Evolutionary conservation across 208 protist genomes (phyloP).

Genomic region (Paratrypanosoma confusum): DNA sequence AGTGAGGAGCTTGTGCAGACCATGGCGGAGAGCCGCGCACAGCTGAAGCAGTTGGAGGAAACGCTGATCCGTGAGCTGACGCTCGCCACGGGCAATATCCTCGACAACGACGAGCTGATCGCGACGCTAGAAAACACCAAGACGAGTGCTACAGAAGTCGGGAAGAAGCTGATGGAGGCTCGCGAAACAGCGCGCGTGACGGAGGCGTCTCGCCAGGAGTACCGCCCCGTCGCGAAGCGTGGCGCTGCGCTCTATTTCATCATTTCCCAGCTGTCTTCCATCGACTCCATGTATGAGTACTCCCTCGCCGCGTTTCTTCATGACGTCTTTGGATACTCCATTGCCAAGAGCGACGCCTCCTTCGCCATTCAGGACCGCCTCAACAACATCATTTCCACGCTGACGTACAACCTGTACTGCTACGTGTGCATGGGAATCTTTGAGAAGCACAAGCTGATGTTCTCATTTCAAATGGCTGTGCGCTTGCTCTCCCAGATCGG

Average conservation of each 20-base stretch:
- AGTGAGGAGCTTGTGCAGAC: conserved; percentile 93
- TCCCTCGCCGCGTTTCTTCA: conserved; percentile 95
- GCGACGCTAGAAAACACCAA: conserved; percentile 97
- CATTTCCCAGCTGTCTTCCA: conserved; percentile 90
- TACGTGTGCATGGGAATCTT: conserved; percentile 99
- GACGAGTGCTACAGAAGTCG: conserved; percentile 93
- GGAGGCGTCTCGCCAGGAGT: conserved; percentile 91
- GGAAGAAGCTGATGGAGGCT: conserved; percentile 92
- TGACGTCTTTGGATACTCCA: conserved; percentile 95
- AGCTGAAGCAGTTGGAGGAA: conserved; percentile 97
- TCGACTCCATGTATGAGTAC: conserved; percentile 99
- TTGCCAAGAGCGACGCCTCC: conserved; percentile 87
- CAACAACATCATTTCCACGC: conserved; percentile 94
- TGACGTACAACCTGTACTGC: conserved; percentile 96
- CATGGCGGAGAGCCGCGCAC: conserved; percentile 93
- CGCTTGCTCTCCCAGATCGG: conserved; percentile 89
- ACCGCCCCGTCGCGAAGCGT: conserved; percentile 93
- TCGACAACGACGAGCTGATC: conserved; percentile 98
- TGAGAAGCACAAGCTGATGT: conserved; percentile 97
- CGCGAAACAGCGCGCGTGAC: conserved; percentile 93
- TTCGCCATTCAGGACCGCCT: conserved; percentile 91
- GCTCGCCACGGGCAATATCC: conserved; percentile 94
- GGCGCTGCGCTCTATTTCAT: conserved; percentile 98
- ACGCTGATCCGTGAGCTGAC: conserved; percentile 96
- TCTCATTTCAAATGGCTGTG: conserved; percentile 96